Base-by-base conservation (phyloP, 768 basidiomycete genomes). In the Sistotremastrum niveocremeum region DNA sequence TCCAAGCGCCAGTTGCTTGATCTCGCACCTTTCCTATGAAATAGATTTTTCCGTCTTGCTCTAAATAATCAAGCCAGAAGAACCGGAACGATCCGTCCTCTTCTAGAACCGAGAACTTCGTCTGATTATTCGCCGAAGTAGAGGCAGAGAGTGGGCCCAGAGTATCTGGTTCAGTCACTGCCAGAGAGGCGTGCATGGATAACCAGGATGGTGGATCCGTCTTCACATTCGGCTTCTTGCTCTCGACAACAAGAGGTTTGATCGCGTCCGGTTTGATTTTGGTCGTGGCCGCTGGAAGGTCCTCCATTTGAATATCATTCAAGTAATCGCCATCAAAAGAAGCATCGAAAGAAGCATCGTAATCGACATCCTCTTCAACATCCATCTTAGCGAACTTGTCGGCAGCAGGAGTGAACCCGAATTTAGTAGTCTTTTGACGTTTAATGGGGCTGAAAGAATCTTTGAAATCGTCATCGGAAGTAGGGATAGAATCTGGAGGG, bases 1-100 rank as follows among this genome's bases (percentile, higher is more conserved):
- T 65, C 77, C 82, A 93, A 6, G 69, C 57, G 10, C 69, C 69
- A 3, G 76, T 73, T 4, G 67, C 63, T 62, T 81, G 82, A 63
- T 93, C 89, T 53, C 83, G 77, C 38, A 91, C 74, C 64, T 98
- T 98, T 5, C 95, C 95, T 39, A 87, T 76, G 52, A 99, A 83
- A 58, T 88, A 83, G 3, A 99, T 67, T 49, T 74, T 77, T 10
- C 91, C 94, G 10, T 84, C 76, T 41, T 76, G 73, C 58, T 98
- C 90, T 34, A 93, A 76, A 56, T 89, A 89, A 58, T 99, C 95
- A 20, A 97, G 69, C 95, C 95, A 99, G 68, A 82, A 99, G 69
- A 99, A 91, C 30, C 74, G 75, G 9, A 98, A 65, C 3, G 79
- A 84, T 2, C 88, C 90, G 52, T 95, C 89, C 4, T 74, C 65